Evolutionary conservation across 371 early-diverging fungal genomes (phyloP).

Genomic region (Saksenaea oblongispora): DNA sequence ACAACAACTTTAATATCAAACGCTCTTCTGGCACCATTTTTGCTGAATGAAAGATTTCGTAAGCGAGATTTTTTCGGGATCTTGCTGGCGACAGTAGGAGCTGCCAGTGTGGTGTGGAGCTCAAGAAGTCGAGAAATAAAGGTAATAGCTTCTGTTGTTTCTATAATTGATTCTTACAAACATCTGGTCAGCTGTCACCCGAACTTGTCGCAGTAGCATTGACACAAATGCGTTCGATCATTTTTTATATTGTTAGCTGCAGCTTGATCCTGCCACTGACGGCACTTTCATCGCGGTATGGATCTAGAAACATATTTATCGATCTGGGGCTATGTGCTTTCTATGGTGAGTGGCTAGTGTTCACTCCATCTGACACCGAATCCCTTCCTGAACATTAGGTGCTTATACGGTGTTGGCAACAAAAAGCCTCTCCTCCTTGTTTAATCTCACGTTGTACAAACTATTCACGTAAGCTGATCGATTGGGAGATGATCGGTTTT

Average conservation of each 20-base stretch:
- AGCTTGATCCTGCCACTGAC: conserved; percentile 31
- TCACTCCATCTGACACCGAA: background rate
- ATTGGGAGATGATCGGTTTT: background rate
- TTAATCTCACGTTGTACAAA: conserved; percentile 54
- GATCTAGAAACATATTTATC: conserved; percentile 53
- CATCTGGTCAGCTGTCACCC: conserved; percentile 42
- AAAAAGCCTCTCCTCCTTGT: conserved; percentile 64
- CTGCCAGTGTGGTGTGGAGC: conserved; percentile 62
- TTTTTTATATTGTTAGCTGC: conserved; percentile 51
- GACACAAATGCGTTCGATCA: conserved; percentile 51
- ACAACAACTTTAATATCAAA: conserved; percentile 66
- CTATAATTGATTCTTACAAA: conserved; percentile 3
- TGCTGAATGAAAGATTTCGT: conserved; percentile 61
- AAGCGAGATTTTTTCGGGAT: conserved; percentile 59
- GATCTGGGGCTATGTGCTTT: conserved; percentile 64
- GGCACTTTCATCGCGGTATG: conserved; percentile 44
- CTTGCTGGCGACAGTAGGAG: conserved; percentile 59
- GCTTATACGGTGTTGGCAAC: conserved; percentile 72
- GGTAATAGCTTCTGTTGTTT: conserved; percentile 25
- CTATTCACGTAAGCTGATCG: conserved; percentile 47
- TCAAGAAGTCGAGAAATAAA: conserved; percentile 50
- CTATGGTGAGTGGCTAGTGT: conserved; percentile 46
- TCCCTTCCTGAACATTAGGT: conserved; percentile 32
- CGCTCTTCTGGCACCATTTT: conserved; percentile 65
- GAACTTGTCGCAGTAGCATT: conserved; percentile 55